Evolutionary conservation across 495 filamentous ascomycete genomes (phyloP).

Genomic region (Daldinia childiae): DNA sequence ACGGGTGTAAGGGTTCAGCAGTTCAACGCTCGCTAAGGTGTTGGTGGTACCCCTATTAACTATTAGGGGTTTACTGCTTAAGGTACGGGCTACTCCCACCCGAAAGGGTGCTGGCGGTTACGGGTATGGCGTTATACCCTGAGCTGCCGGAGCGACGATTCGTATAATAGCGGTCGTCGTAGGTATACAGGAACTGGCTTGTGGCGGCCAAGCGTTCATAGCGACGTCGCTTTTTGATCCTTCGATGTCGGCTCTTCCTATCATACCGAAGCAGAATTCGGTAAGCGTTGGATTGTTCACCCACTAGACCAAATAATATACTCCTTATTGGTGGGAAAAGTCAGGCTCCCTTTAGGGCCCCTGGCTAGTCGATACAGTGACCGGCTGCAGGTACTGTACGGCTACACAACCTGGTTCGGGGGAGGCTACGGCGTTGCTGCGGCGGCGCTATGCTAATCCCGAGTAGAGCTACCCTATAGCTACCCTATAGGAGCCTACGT

Average conservation of each 20-base stretch:
- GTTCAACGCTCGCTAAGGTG: neutral
- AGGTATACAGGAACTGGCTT: conserved; percentile 14
- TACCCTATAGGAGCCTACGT: neutral
- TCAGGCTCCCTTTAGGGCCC: neutral
- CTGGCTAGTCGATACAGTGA: neutral
- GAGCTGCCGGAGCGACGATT: neutral
- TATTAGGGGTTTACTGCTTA: conserved; percentile 42
- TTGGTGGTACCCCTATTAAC: conserved; percentile 41
- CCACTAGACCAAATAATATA: conserved; percentile 4
- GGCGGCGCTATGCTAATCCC: neutral
- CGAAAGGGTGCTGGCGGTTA: conserved; percentile 3
- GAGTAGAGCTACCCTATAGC: neutral
- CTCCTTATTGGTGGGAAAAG: conserved; percentile 5
- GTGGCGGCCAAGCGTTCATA: conserved; percentile 15
- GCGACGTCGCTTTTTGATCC: conserved; percentile 15
- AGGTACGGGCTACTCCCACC: conserved; percentile 52
- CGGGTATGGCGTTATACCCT: neutral
- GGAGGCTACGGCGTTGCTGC: neutral
- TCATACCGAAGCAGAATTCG: conserved; percentile 16
- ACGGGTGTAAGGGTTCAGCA: neutral
- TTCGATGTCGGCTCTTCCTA: conserved; percentile 13
- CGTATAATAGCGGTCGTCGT: neutral
- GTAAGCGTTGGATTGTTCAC: conserved; percentile 16
- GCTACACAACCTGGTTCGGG: conserved; percentile 2
- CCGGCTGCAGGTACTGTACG: conserved; percentile 1